phyloP scores from a whole-genome alignment of 192 early-diverging fungal genomes.

The Mortierella antarctica region DNA sequence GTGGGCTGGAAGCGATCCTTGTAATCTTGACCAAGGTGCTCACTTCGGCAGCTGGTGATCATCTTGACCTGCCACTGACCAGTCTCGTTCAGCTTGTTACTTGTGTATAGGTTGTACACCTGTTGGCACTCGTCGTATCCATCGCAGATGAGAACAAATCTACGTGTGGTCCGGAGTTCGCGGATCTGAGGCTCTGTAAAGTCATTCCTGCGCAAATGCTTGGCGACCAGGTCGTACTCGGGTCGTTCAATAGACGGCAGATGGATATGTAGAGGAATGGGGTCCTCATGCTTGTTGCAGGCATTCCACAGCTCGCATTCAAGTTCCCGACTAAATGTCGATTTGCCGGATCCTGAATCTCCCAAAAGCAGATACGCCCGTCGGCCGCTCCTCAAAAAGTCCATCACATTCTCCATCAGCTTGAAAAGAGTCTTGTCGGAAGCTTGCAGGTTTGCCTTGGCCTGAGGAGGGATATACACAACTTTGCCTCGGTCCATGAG shows the following conservation, averaged over 20 bases:
- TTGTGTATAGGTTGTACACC: not conserved
- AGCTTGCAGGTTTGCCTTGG: not conserved
- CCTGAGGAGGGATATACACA: not conserved
- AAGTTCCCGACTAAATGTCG: not conserved
- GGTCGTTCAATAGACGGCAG: not conserved
- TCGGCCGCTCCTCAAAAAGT: not conserved
- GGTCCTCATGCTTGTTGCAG: not conserved
- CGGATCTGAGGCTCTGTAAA: not conserved
- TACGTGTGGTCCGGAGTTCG: no score
- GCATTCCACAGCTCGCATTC: not conserved
- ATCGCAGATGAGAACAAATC: not conserved
- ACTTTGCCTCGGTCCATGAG: not conserved
- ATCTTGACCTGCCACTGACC: not conserved
- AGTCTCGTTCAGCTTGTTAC: not conserved
- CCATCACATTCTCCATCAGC: not conserved
- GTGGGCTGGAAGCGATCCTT: no score
- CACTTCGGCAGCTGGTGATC: no score
- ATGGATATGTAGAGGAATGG: not conserved
- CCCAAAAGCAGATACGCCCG: not conserved
- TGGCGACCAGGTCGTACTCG: not conserved
- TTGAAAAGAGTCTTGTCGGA: not conserved
- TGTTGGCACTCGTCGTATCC: not conserved
- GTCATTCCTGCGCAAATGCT: not conserved
- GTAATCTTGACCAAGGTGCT: no score
- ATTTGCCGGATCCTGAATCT: conserved; percentile 2